Percentiles rank a stretch among this genome's conserved stretches.
phyloP scores from a whole-genome alignment of 768 basidiomycete species.

The Leucogyrophana mollusca region DNA sequence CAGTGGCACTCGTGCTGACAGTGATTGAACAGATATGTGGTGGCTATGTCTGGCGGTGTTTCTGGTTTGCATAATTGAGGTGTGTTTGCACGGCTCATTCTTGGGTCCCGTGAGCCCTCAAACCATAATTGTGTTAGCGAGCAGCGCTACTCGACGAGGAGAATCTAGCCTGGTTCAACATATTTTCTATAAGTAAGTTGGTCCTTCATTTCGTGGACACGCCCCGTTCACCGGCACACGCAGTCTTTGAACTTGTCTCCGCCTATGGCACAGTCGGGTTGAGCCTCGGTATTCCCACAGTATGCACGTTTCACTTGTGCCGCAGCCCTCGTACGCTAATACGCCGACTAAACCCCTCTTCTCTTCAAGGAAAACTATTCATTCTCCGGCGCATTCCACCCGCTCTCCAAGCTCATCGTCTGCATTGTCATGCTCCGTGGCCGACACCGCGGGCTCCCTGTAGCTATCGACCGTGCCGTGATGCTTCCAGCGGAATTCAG shows the following conservation, averaged over 20 bases:
- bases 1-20: conserved; percentile 1
- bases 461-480: conserved; percentile 86
- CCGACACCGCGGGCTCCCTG: conserved; percentile 84
- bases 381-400: conserved; percentile 72
- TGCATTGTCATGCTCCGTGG: conserved; percentile 92
- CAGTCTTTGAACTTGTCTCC: conserved; percentile 86
- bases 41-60: conserved; percentile 87
- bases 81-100: too few relatives aligned
- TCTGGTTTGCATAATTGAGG: conserved; percentile 92
- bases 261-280: conserved; percentile 90
- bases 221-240: background rate
- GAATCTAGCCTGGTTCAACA: conserved; percentile 73
- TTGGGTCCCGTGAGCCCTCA: too few relatives aligned
- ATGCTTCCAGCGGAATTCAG: conserved; percentile 71
- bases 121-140: conserved; percentile 51
- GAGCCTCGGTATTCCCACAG: conserved; percentile 82
- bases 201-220: background rate
- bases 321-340: too few relatives aligned
- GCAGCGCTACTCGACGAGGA: conserved; percentile 52
- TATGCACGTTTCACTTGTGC: conserved; percentile 33
- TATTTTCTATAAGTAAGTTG: conserved; percentile 71
- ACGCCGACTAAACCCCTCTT: too few relatives aligned
- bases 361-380: conserved; percentile 82
- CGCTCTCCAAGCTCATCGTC: conserved; percentile 85
- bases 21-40: conserved; percentile 82